phyloP scores from a whole-genome alignment of 805 yeast genomes.

The Teunomyces kruisii region DNA sequence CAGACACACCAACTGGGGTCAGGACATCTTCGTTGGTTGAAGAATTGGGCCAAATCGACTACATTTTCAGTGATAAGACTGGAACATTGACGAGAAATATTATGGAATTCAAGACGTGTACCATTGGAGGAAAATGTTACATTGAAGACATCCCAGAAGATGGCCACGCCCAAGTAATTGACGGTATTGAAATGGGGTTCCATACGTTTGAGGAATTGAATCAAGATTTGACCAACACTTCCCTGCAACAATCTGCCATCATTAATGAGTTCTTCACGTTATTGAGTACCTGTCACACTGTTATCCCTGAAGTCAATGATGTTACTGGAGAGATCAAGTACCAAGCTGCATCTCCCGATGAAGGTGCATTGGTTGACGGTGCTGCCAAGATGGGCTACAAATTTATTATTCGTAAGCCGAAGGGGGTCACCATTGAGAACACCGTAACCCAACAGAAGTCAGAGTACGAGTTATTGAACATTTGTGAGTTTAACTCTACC shows the following conservation, averaged over 20 bases:
- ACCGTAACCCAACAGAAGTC: conserved; percentile 50
- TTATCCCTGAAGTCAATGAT: conserved; percentile 81
- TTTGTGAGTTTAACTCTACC: conserved; percentile 96
- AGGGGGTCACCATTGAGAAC: conserved; percentile 64
- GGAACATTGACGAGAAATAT: conserved; percentile 95
- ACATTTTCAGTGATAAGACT: conserved; percentile 94
- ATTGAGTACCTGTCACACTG: conserved; percentile 94
- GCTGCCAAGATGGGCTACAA: conserved; percentile 86
- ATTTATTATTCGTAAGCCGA: conserved; percentile 84
- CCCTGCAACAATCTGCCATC: conserved; percentile 44
- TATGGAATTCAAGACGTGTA: conserved; percentile 93
- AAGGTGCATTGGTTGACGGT: conserved; percentile 97
- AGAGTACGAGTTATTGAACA: conserved; percentile 74
- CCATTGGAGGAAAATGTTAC: conserved; percentile 90
- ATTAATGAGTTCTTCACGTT: conserved; percentile 79
- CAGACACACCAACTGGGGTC: conserved; percentile 93
- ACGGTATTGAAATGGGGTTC: conserved; percentile 80
- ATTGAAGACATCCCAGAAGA: conserved; percentile 91
- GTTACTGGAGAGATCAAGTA: conserved; percentile 69
- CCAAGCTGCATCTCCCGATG: conserved; percentile 99
- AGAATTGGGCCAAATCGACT: conserved; percentile 95
- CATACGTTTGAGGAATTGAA: conserved; percentile 67
- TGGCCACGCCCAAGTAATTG: conserved; percentile 62
- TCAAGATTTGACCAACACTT: conserved; percentile 43
- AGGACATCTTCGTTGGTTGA: conserved; percentile 95